Conservation (phyloP, 345 rosid species). For the Acer campestre region DNA sequence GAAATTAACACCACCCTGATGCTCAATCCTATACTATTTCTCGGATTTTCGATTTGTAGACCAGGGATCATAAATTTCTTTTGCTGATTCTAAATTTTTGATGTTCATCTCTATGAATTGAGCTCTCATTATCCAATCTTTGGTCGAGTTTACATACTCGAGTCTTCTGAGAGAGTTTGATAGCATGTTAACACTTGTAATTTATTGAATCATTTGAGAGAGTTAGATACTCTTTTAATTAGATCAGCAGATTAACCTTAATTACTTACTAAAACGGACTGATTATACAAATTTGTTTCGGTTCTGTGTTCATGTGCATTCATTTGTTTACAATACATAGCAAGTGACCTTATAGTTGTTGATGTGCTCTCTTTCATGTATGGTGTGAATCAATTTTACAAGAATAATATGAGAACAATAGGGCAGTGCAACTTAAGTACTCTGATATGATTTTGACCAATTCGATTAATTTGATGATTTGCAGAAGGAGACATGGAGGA, state of each 20-base stretch:
- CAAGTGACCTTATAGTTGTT: neutral
- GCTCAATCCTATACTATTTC: neutral
- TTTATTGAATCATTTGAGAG: neutral
- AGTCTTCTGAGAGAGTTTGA: neutral
- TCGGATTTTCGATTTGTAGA: neutral
- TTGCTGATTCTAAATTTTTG: neutral
- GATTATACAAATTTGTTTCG: neutral
- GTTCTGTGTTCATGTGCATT: neutral
- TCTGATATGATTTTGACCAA: neutral
- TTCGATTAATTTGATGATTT: slow-evolving; percentile 7
- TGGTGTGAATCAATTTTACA: neutral
- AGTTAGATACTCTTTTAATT: neutral
- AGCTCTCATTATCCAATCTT: neutral
- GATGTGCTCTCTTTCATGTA: neutral
- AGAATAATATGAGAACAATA: neutral
- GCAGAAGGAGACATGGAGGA: slow-evolving; percentile 60
- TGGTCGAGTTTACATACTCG: neutral
- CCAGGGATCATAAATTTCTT: neutral
- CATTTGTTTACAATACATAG: neutral
- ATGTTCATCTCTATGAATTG: too few species aligned
- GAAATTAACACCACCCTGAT: neutral
- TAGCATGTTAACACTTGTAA: neutral
- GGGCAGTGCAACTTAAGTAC: neutral
- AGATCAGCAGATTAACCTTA: neutral
- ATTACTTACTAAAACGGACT: neutral